A percentile compares a stretch with the other conserved stretches of the same genome.
Evolutionary conservation across 345 rosid genomes (phyloP).

Genomic region (Pistacia atlantica): DNA sequence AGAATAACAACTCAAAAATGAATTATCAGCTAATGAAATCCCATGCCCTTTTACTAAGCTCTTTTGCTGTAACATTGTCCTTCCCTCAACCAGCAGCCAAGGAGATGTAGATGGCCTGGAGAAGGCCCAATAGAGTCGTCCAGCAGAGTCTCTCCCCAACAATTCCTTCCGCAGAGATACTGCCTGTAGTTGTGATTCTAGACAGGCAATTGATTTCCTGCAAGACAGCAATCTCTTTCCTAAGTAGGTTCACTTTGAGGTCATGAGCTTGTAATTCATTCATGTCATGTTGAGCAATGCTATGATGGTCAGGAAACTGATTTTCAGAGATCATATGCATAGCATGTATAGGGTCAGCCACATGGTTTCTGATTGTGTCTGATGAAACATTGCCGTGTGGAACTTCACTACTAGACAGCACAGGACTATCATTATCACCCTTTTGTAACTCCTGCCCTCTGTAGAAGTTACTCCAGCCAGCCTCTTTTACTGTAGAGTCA

Average conservation of each 20-base stretch:
- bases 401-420: constrained; percentile 1
- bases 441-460: constrained; percentile 9
- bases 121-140: constrained; percentile 38
- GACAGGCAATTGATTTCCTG: constrained; percentile 30
- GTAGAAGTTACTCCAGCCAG: constrained; percentile 5
- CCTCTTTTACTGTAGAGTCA: background rate
- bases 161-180: constrained; percentile 33
- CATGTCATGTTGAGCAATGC: constrained; percentile 20
- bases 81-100: constrained; percentile 33
- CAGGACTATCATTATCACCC: background rate
- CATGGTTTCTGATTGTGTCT: constrained; percentile 8
- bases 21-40: background rate
- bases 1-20: constrained; percentile 1
- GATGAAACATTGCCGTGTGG: background rate
- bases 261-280: constrained; percentile 19
- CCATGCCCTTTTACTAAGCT: background rate
- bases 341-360: constrained; percentile 1
- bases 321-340: constrained; percentile 10
- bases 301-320: constrained; percentile 9
- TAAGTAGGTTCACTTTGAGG: constrained; percentile 16
- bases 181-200: constrained; percentile 28
- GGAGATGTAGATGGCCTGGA: constrained; percentile 32
- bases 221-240: constrained; percentile 27
- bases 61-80: constrained; percentile 11
- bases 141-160: constrained; percentile 39